Evolutionary conservation across 352 stramenopile species (phyloP), one percentile per base, ranked within the genome.

Genomic region (Pythium aristosporum): DNA sequence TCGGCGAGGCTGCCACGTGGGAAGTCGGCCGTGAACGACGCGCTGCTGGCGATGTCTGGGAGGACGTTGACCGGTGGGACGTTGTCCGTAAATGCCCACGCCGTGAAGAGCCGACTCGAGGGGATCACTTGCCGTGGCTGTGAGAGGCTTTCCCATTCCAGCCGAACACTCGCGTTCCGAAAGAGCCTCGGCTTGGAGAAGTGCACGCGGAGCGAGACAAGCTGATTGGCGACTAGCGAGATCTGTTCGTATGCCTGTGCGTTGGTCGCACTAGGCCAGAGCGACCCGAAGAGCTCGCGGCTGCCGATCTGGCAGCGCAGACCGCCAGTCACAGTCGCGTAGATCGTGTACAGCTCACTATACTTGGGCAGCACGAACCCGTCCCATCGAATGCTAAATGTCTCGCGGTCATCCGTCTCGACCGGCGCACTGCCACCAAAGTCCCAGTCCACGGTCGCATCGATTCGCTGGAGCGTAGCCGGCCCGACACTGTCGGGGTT

Each of bases 61-160:
- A 56, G 51, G 28, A 71, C 43, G 12, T 48, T 39, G 15, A 71
- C 9, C 16, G 61, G 37, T 15, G 82, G 80, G 0, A 88, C 67
- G 48, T 89, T 85, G 46, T 87, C 87, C 9, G 75, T 63, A 13
- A 91, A 80, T 18, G 49, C 55, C 76, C 82, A 89, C 0, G 63
- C 74, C 18, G 82, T 87, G 52, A 81, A 88, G 5, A 88, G 60
- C 5, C 65, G 65, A 37, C 51, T 72, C 2, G 76, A 52, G 12
- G 79, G 69, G 34, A 93, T 67, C 18, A 83, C 49, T 60, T 86
- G 64, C 13, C 57, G 63, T 0, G 56, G 36, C 46, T 87, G 77
- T 10, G 77, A 90, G 0, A 79, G 28, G 69, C 84, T 91, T 48
- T 68, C 63, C 84, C 84, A 93, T 37, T 65, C 65, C 20, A 93